Percentiles rank a stretch among this genome's conserved stretches.
Evolutionary conservation across 1,284 basidiomycete genomes (phyloP).

Genomic region (Schizopora paradoxa): DNA sequence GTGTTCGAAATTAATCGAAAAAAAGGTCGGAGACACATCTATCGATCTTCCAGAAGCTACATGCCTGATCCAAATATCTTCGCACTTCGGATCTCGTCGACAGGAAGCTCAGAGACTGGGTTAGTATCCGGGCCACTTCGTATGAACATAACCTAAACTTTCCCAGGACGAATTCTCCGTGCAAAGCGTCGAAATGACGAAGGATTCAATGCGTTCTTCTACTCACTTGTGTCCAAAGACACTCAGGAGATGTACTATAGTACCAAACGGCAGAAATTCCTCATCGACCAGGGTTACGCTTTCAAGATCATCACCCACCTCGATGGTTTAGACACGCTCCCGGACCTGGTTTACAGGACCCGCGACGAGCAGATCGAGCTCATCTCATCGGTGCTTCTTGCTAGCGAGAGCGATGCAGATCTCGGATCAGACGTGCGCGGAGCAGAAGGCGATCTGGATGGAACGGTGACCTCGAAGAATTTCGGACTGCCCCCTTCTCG

Average conservation of each 20-base stretch:
- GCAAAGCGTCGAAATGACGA: constrained; percentile 98
- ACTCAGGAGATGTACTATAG: constrained; percentile 99
- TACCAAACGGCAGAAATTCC: constrained; percentile 97
- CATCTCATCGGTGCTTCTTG: constrained; percentile 85
- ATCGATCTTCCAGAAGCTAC: constrained; percentile 99
- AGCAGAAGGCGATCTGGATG: constrained; percentile 75
- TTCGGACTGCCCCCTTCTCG: constrained; percentile 42
- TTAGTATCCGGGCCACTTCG: constrained; percentile 43
- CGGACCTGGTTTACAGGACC: constrained; percentile 88
- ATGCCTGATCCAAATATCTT: constrained; percentile 99
- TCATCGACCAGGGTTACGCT: constrained; percentile 97
- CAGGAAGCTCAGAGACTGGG: constrained; percentile 97
- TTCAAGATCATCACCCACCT: constrained; percentile 99
- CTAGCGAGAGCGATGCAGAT: constrained; percentile 89
- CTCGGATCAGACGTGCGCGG: constrained; percentile 78
- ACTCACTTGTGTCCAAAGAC: constrained; percentile 97
- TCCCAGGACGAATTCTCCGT: constrained; percentile 83
- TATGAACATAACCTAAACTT: constrained; percentile 1
- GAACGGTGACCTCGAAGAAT: constrained; percentile 73
- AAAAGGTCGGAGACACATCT: constrained; percentile 98
- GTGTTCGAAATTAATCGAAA: too few species aligned
- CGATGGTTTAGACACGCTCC: constrained; percentile 83
- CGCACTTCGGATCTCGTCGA: constrained; percentile 96
- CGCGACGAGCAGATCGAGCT: constrained; percentile 94
- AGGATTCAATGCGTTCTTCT: constrained; percentile 99